Base-by-base conservation (phyloP, 768 basidiomycete species). In the Zangia roseola region DNA sequence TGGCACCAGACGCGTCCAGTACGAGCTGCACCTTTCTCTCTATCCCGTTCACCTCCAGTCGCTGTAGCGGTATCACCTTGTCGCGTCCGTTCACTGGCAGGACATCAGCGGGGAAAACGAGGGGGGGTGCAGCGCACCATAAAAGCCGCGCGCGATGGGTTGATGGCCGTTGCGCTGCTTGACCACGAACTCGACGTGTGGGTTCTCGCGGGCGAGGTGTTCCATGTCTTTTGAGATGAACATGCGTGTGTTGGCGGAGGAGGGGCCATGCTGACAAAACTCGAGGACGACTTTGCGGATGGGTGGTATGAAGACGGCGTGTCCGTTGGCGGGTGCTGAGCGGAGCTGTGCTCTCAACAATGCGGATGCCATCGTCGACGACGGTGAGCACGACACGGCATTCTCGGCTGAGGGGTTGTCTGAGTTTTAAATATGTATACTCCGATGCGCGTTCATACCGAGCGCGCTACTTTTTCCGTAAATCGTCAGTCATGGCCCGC, bases 271-370 rank as follows among this genome's bases (percentile, higher is more conserved):
- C 60, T 94, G 84, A 70, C 91, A 92, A 68, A 80, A 94, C 69
- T 93, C 89, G 64, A 95, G 81, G 55, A 95, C 90, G 52, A 95
- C 74, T 63, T 92, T 94, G 47, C 89, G 75, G n/a, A 88, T 75
- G 53, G 83, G 83, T 2, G 91, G 88, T 4, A 91, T 68, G 68
- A 87, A 94, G 1, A 81, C 73, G 36, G 70, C 63, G 62, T 88
- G 87, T 2, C 91, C 90, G 65, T 93, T 92, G 49, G 84, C 78
- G 21, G 85, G 85, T 21, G 64, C 61, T 0, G 90, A 82, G 54
- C 78, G 72, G 37, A 82, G 65, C 52, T 70, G 68, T 0, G 74
- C 80, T 31, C 80, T 69, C 34, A 74, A 60, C 38, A 81, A 60
- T 16, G 75, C 56, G 48, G 72, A 67, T 40, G 66, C 68, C 74